Evolutionary conservation across 2,329 filamentous ascomycete species (phyloP).

Genomic region (Colletotrichum incanum): DNA sequence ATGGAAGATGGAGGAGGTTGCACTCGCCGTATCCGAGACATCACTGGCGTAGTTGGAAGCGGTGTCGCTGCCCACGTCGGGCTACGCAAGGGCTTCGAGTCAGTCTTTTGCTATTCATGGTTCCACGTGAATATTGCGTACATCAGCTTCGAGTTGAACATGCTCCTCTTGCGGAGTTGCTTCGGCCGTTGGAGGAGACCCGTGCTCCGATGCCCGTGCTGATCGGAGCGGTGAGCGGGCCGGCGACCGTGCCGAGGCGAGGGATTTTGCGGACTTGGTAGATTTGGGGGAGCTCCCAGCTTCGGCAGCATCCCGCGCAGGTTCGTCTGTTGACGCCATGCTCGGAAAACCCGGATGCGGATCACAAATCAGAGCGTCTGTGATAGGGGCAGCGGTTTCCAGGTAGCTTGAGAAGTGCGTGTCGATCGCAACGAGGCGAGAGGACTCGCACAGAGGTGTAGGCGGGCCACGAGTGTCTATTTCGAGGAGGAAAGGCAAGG

Average conservation of each 20-base stretch:
- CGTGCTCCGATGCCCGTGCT: background rate
- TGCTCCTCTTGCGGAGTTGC: background rate
- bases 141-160: background rate
- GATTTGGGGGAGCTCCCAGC: constrained; percentile 3
- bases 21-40: constrained; percentile 46
- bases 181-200: background rate
- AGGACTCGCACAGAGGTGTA: too few relatives aligned
- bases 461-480: too few relatives aligned
- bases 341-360: background rate
- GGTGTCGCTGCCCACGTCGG: constrained; percentile 36
- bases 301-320: background rate
- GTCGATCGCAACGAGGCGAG: background rate
- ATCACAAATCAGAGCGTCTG: too few relatives aligned
- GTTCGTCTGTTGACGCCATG: background rate
- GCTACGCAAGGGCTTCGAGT: background rate
- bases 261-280: background rate
- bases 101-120: background rate
- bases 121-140: background rate
- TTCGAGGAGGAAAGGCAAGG: background rate
- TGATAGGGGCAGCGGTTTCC: background rate
- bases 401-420: background rate
- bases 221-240: background rate
- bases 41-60: constrained; percentile 45
- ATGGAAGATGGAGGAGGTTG: constrained; percentile 54
- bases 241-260: background rate